A percentile compares a stretch with the other conserved stretches of the same genome.
phyloP scores from a whole-genome alignment of 2,329 filamentous ascomycete genomes.

The Fusarium sulawesiense region DNA sequence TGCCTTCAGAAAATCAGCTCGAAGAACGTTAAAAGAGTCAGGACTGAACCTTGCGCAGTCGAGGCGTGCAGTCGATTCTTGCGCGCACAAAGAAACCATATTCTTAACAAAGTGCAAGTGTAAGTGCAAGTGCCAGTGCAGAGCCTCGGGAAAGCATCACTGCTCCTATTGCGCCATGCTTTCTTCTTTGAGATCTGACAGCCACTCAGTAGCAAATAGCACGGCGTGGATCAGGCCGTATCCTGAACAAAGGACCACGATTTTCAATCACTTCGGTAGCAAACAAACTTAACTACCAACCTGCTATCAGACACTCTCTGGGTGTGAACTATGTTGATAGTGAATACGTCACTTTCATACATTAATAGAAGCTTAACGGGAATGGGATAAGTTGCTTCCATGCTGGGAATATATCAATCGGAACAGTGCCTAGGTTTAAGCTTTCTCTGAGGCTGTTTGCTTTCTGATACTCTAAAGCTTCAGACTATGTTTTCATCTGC shows the following conservation, averaged over 20 bases:
- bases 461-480: not conserved
- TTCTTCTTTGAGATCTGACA: not conserved
- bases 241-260: not conserved
- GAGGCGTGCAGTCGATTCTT: not conserved
- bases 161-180: not conserved
- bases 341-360: not conserved
- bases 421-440: not conserved
- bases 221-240: not conserved
- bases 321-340: not conserved
- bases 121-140: not conserved
- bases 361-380: not conserved
- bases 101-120: not conserved
- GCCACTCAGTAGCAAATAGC: not conserved
- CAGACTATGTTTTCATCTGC: not conserved
- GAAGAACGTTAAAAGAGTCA: slow-evolving; percentile 21
- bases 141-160: not conserved
- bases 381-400: not conserved
- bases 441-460: not conserved
- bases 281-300: not conserved
- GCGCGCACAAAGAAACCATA: not conserved
- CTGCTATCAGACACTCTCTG: not conserved
- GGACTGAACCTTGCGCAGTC: not conserved
- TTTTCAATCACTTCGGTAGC: not conserved
- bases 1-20: slow-evolving; percentile 34
- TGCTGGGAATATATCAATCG: not conserved